Percentiles rank a stretch among this genome's conserved stretches.
phyloP scores from a whole-genome alignment of 805 yeast species.

The Zygotorulaspora sp. region DNA sequence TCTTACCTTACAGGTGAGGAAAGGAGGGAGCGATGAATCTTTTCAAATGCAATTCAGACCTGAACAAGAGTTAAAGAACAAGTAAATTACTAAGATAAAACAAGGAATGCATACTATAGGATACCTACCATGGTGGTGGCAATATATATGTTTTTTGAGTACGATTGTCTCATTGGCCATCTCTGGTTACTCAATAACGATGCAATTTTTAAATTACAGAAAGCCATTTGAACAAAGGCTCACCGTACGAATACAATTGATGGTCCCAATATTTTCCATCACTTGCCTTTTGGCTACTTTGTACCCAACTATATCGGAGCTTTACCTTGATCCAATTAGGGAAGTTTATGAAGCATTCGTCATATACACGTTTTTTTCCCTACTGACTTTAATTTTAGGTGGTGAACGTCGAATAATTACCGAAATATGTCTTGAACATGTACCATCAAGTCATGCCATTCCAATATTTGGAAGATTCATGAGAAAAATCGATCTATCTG shows the following conservation, averaged over 20 bases:
- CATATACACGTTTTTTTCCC: slow-evolving; percentile 84
- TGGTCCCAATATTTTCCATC: slow-evolving; percentile 76
- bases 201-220: slow-evolving; percentile 69
- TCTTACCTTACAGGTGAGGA: neutral
- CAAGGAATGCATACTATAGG: slow-evolving; percentile 10
- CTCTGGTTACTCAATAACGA: slow-evolving; percentile 43
- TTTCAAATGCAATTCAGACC: neutral
- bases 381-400: slow-evolving; percentile 78
- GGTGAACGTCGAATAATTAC: slow-evolving; percentile 83
- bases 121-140: slow-evolving; percentile 26
- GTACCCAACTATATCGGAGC: slow-evolving; percentile 42
- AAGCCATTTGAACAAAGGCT: slow-evolving; percentile 86
- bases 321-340: slow-evolving; percentile 62
- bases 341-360: slow-evolving; percentile 96
- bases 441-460: slow-evolving; percentile 64
- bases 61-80: neutral
- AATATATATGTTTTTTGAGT: slow-evolving; percentile 22
- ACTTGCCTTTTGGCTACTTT: slow-evolving; percentile 58
- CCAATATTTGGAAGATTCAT: slow-evolving; percentile 44
- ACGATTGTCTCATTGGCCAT: slow-evolving; percentile 37
- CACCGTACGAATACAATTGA: slow-evolving; percentile 71
- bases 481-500: slow-evolving; percentile 71
- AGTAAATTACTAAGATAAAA: neutral
- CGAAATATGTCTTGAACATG: slow-evolving; percentile 61
- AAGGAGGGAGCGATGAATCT: too few relatives aligned